A percentile compares a stretch with the other conserved stretches of the same genome.
These are phyloP conservation scores for Phialophora chinensis DNA, from an alignment of 2,329 filamentous ascomycete genomes.

Conservation along the genomic window DNA sequence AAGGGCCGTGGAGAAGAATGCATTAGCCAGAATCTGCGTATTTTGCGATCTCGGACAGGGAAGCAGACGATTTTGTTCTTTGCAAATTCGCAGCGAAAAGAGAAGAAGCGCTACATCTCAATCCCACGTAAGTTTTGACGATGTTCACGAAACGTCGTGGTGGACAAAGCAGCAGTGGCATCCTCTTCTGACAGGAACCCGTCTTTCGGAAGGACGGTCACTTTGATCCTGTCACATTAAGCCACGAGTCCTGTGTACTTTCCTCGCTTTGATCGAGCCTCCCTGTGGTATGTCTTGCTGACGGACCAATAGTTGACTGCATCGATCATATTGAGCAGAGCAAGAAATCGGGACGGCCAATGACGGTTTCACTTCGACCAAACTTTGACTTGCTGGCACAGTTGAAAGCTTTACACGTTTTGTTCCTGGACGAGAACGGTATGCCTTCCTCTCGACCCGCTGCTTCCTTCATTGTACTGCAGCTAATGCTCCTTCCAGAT, in stretches of 20 bases:
- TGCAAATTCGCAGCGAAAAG: slow-evolving; percentile 51
- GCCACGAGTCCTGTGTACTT: neutral
- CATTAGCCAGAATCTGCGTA: slow-evolving; percentile 52
- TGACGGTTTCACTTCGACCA: slow-evolving; percentile 46
- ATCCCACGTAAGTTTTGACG: slow-evolving; percentile 44
- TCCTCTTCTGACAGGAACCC: neutral
- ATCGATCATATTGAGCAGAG: slow-evolving; percentile 47
- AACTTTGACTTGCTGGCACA: slow-evolving; percentile 51
- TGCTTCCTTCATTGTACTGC: neutral
- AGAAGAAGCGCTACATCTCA: slow-evolving; percentile 50
- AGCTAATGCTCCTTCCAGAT: neutral
- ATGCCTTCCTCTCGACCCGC: neutral
- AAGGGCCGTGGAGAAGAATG: slow-evolving; percentile 54
- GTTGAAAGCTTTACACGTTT: slow-evolving; percentile 48
- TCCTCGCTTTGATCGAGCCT: neutral
- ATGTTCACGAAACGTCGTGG: neutral
- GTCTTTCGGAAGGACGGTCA: neutral
- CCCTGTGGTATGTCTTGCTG: slow-evolving; percentile 13
- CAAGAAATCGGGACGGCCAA: slow-evolving; percentile 49
- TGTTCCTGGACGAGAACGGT: slow-evolving; percentile 50
- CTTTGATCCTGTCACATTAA: neutral
- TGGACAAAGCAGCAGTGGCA: neutral
- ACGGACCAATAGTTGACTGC: slow-evolving; percentile 45
- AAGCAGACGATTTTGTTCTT: slow-evolving; percentile 49
- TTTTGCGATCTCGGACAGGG: slow-evolving; percentile 47